Evolutionary conservation across 306 rosid species (phyloP).

Genomic region (Vachellia collinsii): DNA sequence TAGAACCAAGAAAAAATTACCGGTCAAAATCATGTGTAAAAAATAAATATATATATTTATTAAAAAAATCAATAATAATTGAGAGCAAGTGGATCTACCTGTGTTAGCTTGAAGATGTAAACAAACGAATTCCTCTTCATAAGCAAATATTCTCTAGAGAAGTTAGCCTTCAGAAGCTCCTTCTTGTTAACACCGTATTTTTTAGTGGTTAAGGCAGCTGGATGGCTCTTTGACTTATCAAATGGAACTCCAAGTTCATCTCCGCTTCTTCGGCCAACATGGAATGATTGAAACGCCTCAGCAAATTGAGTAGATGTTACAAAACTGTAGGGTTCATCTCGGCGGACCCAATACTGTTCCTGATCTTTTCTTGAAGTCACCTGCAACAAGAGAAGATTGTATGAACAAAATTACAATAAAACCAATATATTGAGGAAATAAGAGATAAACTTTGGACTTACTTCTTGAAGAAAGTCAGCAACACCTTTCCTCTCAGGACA

Average conservation of each 20-base stretch:
- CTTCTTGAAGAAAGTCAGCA: conserved; percentile 66
- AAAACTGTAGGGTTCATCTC: conserved; percentile 47
- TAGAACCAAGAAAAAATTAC: conserved; percentile 25
- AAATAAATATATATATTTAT: not conserved
- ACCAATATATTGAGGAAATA: not conserved
- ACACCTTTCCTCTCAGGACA: conserved; percentile 60
- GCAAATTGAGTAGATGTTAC: conserved; percentile 48
- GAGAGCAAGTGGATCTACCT: conserved; percentile 29
- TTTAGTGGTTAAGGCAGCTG: conserved; percentile 48
- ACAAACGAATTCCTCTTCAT: conserved; percentile 56
- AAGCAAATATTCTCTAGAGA: conserved; percentile 48
- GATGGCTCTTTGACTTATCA: conserved; percentile 53
- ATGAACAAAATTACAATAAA: not conserved
- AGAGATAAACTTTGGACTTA: conserved; percentile 7
- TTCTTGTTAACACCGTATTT: conserved; percentile 44
- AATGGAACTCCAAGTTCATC: conserved; percentile 48
- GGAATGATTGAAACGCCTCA: conserved; percentile 53
- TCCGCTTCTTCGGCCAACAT: conserved; percentile 36
- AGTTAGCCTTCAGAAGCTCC: conserved; percentile 53
- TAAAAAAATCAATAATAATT: not conserved
- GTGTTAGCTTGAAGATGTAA: conserved; percentile 46
- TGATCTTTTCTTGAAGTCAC: conserved; percentile 62
- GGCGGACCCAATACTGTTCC: conserved; percentile 50
- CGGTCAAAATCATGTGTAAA: conserved; percentile 8
- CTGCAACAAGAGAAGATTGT: conserved; percentile 23